Conservation (phyloP, 192 early-diverging fungal species). For the Linnemannia hyalina region DNA sequence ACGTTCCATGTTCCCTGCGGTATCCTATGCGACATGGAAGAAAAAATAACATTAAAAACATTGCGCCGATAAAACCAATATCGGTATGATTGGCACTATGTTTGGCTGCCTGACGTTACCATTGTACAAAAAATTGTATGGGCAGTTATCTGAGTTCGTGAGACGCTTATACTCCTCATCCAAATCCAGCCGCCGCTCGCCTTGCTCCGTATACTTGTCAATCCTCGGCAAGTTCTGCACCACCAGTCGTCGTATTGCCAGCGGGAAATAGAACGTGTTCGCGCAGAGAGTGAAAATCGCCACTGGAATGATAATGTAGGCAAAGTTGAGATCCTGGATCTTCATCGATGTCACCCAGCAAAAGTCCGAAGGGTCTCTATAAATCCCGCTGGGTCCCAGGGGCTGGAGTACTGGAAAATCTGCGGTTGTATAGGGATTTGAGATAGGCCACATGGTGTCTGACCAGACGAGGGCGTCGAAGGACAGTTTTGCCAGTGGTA, state of each 20-base stretch:
- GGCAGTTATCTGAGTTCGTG: slow-evolving; percentile 67
- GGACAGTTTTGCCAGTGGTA: slow-evolving; percentile 55
- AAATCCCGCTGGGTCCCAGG: slow-evolving; percentile 31
- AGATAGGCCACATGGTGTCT: slow-evolving; percentile 50
- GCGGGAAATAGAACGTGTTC: slow-evolving; percentile 55
- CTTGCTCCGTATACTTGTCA: slow-evolving; percentile 54
- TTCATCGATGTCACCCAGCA: slow-evolving; percentile 62
- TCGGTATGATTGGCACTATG: no score
- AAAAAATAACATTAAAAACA: neutral
- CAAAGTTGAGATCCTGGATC: slow-evolving; percentile 57
- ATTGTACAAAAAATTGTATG: slow-evolving; percentile 73
- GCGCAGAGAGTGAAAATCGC: slow-evolving; percentile 42
- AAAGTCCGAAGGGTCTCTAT: slow-evolving; percentile 47
- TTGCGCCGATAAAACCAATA: neutral
- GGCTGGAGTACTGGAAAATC: slow-evolving; percentile 50
- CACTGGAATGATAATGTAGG: slow-evolving; percentile 49
- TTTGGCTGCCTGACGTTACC: slow-evolving; percentile 27
- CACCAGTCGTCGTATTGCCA: slow-evolving; percentile 50
- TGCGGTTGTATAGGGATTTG: slow-evolving; percentile 44
- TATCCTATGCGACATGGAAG: slow-evolving; percentile 44
- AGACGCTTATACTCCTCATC: slow-evolving; percentile 59
- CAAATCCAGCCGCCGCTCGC: slow-evolving; percentile 37
- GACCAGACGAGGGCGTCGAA: slow-evolving; percentile 59
- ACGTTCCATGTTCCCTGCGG: slow-evolving; percentile 58
- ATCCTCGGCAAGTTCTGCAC: slow-evolving; percentile 63